Base-by-base conservation (phyloP, 1,284 basidiomycete genomes). In the Rhodotorula mucilaginosa region DNA sequence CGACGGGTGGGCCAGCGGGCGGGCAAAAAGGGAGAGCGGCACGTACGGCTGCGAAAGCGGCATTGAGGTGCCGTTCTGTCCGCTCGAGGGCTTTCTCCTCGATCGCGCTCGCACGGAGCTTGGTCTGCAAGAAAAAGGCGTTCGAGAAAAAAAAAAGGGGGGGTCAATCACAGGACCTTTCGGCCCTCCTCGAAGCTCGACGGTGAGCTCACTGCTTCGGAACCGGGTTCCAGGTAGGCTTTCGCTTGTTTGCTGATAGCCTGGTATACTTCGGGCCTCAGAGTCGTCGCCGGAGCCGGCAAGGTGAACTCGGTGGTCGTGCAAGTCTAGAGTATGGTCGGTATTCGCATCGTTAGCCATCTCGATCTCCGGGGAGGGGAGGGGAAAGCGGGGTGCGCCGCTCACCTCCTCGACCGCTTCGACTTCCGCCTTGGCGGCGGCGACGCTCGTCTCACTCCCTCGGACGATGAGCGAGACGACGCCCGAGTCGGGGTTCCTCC, bases 241-340 rank as follows among this genome's bases (percentile, higher is more conserved):
- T 75, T 75, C 21, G 64, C 23, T 5, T 58, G 23, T 8, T 65
- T 61, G 18, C 69, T 71, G 29, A 73, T 58, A 15, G 71, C 58
- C n/a, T 75, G 74, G 31, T 69, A 75, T 6, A 75, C 63, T 44
- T 75, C 71, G 18, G 71, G 72, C 15, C 68, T 54, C 19, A 76
- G 61, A 2, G 46, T 63, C 16, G 61, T 46, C 18, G 68, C 61
- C 0, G 63, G 57, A 5, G 26, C 48, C 4, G 69, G 71, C 19
- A 75, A 58, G 12, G 49, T 8, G 39, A 71, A 56, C n/a, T 29
- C 56, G 48, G 48, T 48, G n/a, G 13, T 56, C 26, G n/a, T 58
- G 62, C 44, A 63, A 34, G 54, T 57, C 68, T 69, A 46, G 19
- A 18, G 3, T 2, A 2, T 5, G 16, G 10, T 2, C 49, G 5